phyloP scores from a whole-genome alignment of 2,329 filamentous ascomycete genomes.

The Beauveria caledonica region DNA sequence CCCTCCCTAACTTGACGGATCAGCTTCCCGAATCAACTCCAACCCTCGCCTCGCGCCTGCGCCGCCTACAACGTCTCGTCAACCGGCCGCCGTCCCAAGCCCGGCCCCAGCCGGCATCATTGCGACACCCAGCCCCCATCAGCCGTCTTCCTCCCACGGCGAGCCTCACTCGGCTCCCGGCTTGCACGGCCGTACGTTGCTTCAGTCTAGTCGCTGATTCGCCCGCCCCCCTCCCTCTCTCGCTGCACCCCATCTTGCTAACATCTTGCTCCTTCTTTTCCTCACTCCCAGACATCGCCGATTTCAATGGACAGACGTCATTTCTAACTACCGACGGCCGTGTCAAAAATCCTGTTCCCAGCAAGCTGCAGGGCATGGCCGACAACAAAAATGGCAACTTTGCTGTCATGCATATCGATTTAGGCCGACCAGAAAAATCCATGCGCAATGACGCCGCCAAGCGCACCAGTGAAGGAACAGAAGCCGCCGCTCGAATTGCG shows the following conservation, averaged over 20 bases:
- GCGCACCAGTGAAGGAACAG: constrained; percentile 53
- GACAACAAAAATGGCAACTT: constrained; percentile 52
- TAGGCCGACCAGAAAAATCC: constrained; percentile 36
- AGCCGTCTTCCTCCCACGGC: not conserved
- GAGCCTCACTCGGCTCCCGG: not conserved
- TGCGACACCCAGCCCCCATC: constrained; percentile 2
- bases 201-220: not conserved
- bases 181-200: constrained; percentile 6
- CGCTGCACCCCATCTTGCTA: not conserved
- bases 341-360: constrained; percentile 48
- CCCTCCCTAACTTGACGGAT: constrained; percentile 1
- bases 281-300: constrained; percentile 4
- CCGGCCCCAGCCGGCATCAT: constrained; percentile 3
- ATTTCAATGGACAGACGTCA: constrained; percentile 15
- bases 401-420: constrained; percentile 53
- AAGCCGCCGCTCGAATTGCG: constrained; percentile 47
- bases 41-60: constrained; percentile 3
- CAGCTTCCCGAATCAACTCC: constrained; percentile 7
- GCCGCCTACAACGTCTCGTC: constrained; percentile 5
- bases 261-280: not conserved
- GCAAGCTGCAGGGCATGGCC: constrained; percentile 52
- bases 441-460: constrained; percentile 48
- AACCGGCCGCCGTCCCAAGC: constrained; percentile 3
- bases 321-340: constrained; percentile 22
- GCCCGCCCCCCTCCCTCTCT: not conserved